phyloP scores from a whole-genome alignment of 192 early-diverging fungal genomes.

The Allomyces macrogynus region DNA sequence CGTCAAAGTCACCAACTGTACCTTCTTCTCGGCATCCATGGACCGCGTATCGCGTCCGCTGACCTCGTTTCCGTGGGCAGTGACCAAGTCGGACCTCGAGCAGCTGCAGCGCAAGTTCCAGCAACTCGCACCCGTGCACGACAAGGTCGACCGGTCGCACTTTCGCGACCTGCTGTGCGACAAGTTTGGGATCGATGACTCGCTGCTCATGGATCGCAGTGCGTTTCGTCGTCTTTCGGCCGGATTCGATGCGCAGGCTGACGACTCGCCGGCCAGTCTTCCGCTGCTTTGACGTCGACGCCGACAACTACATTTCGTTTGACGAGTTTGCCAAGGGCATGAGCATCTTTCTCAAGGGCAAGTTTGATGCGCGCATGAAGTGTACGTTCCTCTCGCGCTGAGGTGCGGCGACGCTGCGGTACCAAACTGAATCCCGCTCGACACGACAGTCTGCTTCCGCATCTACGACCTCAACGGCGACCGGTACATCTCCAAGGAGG shows the following conservation, averaged over 20 bases:
- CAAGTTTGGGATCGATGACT: constrained; percentile 36
- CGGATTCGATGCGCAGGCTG: too few species aligned
- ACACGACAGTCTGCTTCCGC: constrained; percentile 28
- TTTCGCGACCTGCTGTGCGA: constrained; percentile 39
- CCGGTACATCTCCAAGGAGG: constrained; percentile 39
- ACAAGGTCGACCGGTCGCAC: constrained; percentile 31
- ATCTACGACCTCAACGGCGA: constrained; percentile 42
- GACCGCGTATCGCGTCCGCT: too few species aligned
- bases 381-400: constrained; percentile 15
- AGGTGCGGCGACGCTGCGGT: too few species aligned
- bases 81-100: constrained; percentile 24
- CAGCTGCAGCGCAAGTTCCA: constrained; percentile 16
- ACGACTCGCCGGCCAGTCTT: constrained; percentile 17
- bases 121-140: constrained; percentile 13
- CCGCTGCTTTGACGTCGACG: constrained; percentile 34
- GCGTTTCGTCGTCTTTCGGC: constrained; percentile 2
- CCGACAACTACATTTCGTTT: constrained; percentile 34
- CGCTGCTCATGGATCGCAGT: constrained; percentile 39
- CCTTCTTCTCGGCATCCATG: neutral
- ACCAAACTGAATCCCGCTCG: neutral
- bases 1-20: neutral
- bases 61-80: too few species aligned
- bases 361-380: constrained; percentile 22
- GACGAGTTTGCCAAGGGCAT: constrained; percentile 37
- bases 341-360: constrained; percentile 30